Evolutionary conservation across 164 flowering plant genomes (phyloP).

Genomic region (Umbilicus rupestris): DNA sequence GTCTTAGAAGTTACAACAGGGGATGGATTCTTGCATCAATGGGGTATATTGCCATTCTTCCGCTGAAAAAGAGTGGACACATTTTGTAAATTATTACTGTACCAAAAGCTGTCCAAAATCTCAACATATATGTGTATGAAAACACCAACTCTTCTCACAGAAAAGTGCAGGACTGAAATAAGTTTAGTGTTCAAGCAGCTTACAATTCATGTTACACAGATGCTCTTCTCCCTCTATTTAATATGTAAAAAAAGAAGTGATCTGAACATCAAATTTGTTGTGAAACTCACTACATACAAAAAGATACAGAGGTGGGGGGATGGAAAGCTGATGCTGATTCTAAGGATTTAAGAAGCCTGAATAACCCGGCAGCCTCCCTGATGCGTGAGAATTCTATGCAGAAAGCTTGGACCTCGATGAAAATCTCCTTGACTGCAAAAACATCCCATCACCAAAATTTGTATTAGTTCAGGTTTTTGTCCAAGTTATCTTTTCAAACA

Average conservation of each 20-base stretch:
- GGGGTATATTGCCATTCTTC: constrained; percentile 67
- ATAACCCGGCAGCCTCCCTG: constrained; percentile 84
- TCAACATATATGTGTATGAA: not conserved
- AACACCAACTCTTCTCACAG: no score
- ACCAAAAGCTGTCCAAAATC: not conserved
- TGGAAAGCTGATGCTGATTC: constrained; percentile 27
- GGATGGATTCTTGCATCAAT: constrained; percentile 80
- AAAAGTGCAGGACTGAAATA: no score
- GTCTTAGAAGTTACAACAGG: constrained; percentile 86
- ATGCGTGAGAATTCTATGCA: constrained; percentile 95
- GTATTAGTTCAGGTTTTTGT: not conserved
- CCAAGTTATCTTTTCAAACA: no score
- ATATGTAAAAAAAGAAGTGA: no score
- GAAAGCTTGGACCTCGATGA: constrained; percentile 96
- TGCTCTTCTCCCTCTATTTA: no score
- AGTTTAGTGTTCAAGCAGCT: no score
- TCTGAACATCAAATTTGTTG: no score
- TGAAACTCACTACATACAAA: not conserved
- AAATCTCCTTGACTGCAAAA: constrained; percentile 84
- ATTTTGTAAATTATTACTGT: not conserved
- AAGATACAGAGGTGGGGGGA: not conserved
- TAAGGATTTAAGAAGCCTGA: constrained; percentile 81
- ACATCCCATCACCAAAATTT: constrained; percentile 5
- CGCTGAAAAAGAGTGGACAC: constrained; percentile 18
- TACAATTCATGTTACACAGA: no score